Evolutionary conservation across 148 eudicot species (phyloP).

Genomic region (Chenopodium suecicum): DNA sequence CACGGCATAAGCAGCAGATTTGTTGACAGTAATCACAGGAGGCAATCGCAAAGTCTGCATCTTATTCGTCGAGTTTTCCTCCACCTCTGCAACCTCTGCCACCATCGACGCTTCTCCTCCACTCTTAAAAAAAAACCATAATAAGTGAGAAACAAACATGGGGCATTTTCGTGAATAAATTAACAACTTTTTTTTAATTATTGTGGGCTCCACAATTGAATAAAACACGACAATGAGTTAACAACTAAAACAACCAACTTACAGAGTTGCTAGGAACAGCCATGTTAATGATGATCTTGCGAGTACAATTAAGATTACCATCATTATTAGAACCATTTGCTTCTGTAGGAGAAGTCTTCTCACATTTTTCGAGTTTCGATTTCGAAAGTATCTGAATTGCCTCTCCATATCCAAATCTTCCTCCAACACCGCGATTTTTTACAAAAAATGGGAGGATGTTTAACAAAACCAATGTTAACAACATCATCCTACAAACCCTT

Average conservation of each 20-base stretch:
- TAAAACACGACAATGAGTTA: neutral
- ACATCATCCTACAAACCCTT: neutral
- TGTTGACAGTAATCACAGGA: slow-evolving; percentile 76
- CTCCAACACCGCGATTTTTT: neutral
- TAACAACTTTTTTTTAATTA: too few species aligned
- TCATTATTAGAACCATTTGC: slow-evolving; percentile 17
- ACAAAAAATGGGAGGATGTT: neutral
- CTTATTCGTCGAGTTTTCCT: slow-evolving; percentile 64
- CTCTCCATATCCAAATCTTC: slow-evolving; percentile 16
- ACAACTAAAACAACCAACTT: slow-evolving; percentile 8
- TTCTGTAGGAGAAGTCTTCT: slow-evolving; percentile 35
- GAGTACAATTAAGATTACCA: slow-evolving; percentile 65
- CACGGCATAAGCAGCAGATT: slow-evolving; percentile 71
- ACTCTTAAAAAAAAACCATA: slow-evolving; percentile 38
- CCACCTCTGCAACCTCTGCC: slow-evolving; percentile 88
- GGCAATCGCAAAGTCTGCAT: slow-evolving; percentile 72
- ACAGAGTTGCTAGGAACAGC: slow-evolving; percentile 87
- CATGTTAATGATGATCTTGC: slow-evolving; percentile 68
- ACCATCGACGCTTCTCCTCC: slow-evolving; percentile 87
- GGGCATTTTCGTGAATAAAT: too few species aligned
- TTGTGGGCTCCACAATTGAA: too few species aligned
- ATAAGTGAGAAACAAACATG: too few species aligned
- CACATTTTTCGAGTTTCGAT: slow-evolving; percentile 87
- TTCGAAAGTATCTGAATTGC: slow-evolving; percentile 73
- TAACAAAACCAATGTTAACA: neutral